These are phyloP conservation scores for Septoria linicola DNA, from an alignment of 2,329 filamentous ascomycete species.

Conservation along the genomic window DNA sequence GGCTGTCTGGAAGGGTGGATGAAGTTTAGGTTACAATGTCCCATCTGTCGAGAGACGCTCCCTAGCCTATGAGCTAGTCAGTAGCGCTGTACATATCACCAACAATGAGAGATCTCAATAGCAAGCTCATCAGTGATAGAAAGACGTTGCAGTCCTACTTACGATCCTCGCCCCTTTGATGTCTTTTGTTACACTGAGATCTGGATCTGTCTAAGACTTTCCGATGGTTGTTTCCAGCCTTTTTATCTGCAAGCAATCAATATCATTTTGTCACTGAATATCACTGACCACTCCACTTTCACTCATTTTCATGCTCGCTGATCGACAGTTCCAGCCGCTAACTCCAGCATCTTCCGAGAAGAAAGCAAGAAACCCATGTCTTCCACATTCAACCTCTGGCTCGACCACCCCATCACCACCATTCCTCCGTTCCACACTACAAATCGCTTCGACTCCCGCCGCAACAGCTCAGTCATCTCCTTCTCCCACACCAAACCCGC, in stretches of 20 bases:
- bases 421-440: too few relatives aligned
- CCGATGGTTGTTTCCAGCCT: too few relatives aligned
- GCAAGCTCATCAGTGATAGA: background rate
- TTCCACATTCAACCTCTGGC: too few relatives aligned
- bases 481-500: background rate
- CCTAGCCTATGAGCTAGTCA: constrained; percentile 64
- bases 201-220: background rate
- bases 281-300: too few relatives aligned
- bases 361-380: too few relatives aligned
- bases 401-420: too few relatives aligned
- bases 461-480: background rate
- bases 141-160: background rate
- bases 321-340: too few relatives aligned
- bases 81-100: background rate
- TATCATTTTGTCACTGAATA: background rate
- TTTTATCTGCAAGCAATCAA: too few relatives aligned
- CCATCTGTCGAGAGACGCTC: constrained; percentile 86
- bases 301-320: too few relatives aligned
- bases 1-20: constrained; percentile 94
- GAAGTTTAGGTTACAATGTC: constrained; percentile 87
- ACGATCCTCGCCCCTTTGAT: too few relatives aligned
- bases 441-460: background rate
- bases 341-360: too few relatives aligned
- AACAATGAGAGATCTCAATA: background rate
- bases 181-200: too few relatives aligned